A percentile compares a stretch with the other conserved stretches of the same genome.
phyloP scores from a whole-genome alignment of 495 filamentous ascomycete genomes.

The Talaromyces stipitatus region DNA sequence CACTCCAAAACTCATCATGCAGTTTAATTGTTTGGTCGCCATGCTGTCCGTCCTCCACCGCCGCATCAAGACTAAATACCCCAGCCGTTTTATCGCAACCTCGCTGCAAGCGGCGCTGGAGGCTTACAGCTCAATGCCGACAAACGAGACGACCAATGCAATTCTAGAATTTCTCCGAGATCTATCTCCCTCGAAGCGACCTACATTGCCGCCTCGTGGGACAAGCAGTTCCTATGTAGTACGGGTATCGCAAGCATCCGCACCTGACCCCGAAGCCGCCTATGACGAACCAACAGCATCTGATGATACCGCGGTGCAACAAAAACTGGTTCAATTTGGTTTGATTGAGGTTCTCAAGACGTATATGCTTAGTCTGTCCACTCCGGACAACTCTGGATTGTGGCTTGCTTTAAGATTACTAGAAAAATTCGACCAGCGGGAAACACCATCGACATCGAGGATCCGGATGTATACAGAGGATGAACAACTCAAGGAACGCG shows the following conservation, averaged over 20 bases:
- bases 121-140: constrained; percentile 51
- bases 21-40: constrained; percentile 70
- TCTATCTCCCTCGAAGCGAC: constrained; percentile 64
- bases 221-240: constrained; percentile 43
- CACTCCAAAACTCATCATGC: constrained; percentile 25
- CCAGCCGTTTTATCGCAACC: constrained; percentile 87
- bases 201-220: constrained; percentile 63
- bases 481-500: constrained; percentile 54
- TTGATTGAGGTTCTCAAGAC: constrained; percentile 77
- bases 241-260: constrained; percentile 39
- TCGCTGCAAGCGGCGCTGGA: constrained; percentile 70
- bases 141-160: constrained; percentile 61
- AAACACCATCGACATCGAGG: constrained; percentile 50
- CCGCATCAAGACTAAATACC: constrained; percentile 83
- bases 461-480: constrained; percentile 54
- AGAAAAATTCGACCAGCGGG: constrained; percentile 61
- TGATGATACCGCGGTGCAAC: constrained; percentile 51
- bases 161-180: constrained; percentile 69
- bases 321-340: constrained; percentile 77
- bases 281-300: constrained; percentile 39
- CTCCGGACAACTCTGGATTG: constrained; percentile 57
- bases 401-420: constrained; percentile 68
- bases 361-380: constrained; percentile 54
- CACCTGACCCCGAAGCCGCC: constrained; percentile 74
- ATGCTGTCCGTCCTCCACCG: constrained; percentile 81